Evolutionary conservation across 352 stramenopile species (phyloP).

Genomic region (Saprolegnia diclina): DNA sequence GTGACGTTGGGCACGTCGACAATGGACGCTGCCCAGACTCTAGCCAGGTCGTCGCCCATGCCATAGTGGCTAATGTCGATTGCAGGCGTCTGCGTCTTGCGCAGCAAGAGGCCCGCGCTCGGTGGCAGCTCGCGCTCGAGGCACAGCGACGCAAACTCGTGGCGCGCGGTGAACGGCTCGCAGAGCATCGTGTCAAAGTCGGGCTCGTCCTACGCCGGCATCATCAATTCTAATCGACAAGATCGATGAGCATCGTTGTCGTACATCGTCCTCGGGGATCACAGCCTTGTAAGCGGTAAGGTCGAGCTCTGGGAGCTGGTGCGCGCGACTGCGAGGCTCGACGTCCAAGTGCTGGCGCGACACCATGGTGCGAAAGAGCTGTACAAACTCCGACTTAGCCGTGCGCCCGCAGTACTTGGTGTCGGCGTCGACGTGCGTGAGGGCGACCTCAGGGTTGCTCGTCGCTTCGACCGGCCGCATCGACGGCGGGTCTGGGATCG

Average conservation of each 20-base stretch:
- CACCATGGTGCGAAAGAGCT: neutral
- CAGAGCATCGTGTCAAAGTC: slow-evolving; percentile 26
- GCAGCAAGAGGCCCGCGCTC: slow-evolving; percentile 61
- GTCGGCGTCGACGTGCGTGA: neutral
- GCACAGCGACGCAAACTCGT: slow-evolving; percentile 68
- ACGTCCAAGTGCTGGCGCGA: neutral
- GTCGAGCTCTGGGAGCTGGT: neutral
- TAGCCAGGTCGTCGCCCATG: slow-evolving; percentile 61
- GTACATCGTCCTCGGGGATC: neutral
- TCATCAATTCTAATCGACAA: neutral
- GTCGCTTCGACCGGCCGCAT: neutral
- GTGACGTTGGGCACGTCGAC: slow-evolving; percentile 63
- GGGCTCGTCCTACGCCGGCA: neutral
- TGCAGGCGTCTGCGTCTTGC: slow-evolving; percentile 66
- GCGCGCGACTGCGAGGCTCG: no score
- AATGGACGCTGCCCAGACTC: slow-evolving; percentile 55
- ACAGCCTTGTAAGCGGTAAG: neutral
- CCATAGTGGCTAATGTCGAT: slow-evolving; percentile 76
- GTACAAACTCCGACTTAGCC: neutral
- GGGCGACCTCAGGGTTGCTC: neutral
- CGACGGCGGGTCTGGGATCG: neutral
- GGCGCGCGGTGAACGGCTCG: slow-evolving; percentile 54
- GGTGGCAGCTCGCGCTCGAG: slow-evolving; percentile 60
- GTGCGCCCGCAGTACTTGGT: neutral
- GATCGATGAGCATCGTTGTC: neutral